Percentiles rank a stretch among this genome's conserved stretches.
Evolutionary conservation across 2,329 filamentous ascomycete genomes (phyloP).

Genomic region (Fusarium sp.): DNA sequence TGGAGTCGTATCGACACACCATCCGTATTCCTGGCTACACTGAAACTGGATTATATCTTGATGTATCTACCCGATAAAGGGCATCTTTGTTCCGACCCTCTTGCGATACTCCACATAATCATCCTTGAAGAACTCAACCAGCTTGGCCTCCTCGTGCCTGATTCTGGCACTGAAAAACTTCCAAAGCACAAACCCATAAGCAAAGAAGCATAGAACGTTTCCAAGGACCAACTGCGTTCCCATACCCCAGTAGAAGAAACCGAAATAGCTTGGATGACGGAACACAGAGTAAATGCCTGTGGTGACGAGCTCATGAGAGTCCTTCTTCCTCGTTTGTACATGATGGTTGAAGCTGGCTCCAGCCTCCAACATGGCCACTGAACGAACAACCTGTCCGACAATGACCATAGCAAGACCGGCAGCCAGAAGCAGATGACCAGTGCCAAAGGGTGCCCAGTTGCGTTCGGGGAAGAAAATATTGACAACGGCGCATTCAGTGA

Average conservation of each 20-base stretch:
- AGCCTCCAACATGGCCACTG: conserved; percentile 88
- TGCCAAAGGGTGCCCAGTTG: conserved; percentile 59
- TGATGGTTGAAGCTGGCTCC: conserved; percentile 92
- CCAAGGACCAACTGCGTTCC: conserved; percentile 92
- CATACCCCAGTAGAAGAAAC: conserved; percentile 98
- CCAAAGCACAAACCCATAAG: conserved; percentile 82
- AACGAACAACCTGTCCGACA: conserved; percentile 79
- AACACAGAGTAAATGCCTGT: conserved; percentile 80
- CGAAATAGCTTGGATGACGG: conserved; percentile 94
- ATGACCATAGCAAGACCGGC: conserved; percentile 73
- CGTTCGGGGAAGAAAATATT: conserved; percentile 64
- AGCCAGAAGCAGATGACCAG: conserved; percentile 56
- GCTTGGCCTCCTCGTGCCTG: conserved; percentile 77
- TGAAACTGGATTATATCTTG: neutral
- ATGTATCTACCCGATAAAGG: conserved; percentile 62
- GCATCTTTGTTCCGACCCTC: conserved; percentile 81
- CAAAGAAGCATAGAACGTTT: conserved; percentile 81
- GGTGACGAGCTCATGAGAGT: conserved; percentile 83
- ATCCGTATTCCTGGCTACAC: neutral
- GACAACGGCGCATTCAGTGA: conserved; percentile 76
- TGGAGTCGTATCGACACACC: conserved; percentile 3
- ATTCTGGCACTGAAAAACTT: conserved; percentile 84
- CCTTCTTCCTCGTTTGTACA: conserved; percentile 76
- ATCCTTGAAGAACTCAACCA: conserved; percentile 84
- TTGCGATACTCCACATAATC: conserved; percentile 81